Evolutionary conservation across 441 rosid genomes (phyloP), one percentile per base, ranked within the genome.

Genomic region (Populus hybrid): DNA sequence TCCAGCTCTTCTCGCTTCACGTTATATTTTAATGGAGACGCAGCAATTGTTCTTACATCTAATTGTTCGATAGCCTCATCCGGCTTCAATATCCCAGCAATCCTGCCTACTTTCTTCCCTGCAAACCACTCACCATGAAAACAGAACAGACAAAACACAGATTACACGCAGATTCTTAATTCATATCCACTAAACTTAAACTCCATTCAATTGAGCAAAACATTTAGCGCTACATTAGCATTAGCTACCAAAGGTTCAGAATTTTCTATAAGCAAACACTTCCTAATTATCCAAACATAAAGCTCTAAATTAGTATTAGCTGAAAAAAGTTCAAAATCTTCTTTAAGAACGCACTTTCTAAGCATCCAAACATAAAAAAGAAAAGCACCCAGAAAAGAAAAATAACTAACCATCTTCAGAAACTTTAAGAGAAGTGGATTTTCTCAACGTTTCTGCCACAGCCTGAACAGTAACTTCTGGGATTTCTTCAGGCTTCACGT

Each of bases 61-160:
- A 92, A 84, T 77, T 95, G 94, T 81, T 90, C 93, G 26, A 89
- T 79, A 80, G 88, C 86, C 70, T 90, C 97, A 70, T 91, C 97
- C 0, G 89, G 88, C 84, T 90, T 88, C 79, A 86, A 74, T 74
- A 94, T 77, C 32, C 84, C 89, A 59, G 88, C 77, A 73, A 84
- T 77, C 83, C 99, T 88, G 78, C 99, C 97, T 78, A 93, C 94
- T 82, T 75, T 92, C 81, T 75, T 88, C 46, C 99, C 98, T 95
- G 84, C 10, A 59, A 64, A 79, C 38, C 20, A 59, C 9, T 26
- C 10, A 61, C 10, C 35, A 36, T 64, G 1, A 77, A 61, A 11
- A 30, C 5, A 50, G 14, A 12, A 38, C 12, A 16, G 35, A 74
- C 26, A 23, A 14, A 8, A 57, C 23, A 57, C 23, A 2, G 63